A percentile compares a stretch with the other conserved stretches of the same genome.
These are phyloP conservation scores for Geotrichum klebahnii DNA, from an alignment of 1,139 yeast species.

Conservation along the genomic window DNA sequence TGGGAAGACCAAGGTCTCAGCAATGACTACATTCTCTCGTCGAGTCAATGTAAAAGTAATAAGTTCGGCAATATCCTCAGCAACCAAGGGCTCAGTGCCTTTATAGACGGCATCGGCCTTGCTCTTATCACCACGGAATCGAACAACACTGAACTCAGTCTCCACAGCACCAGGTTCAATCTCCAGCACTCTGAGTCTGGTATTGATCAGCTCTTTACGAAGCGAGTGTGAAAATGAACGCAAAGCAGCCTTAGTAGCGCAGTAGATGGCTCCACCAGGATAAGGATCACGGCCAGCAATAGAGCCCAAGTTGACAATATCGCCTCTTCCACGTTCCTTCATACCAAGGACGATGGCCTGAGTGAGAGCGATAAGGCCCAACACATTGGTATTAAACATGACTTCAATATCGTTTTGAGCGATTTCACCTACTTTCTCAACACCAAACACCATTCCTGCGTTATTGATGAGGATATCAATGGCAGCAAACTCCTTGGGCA, in stretches of 20 bases:
- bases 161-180: constrained; percentile 87
- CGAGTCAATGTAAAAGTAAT: constrained; percentile 67
- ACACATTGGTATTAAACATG: constrained; percentile 69
- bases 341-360: constrained; percentile 51
- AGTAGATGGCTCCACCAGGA: constrained; percentile 80
- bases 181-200: constrained; percentile 73
- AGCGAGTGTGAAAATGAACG: constrained; percentile 70
- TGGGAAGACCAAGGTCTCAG: constrained; percentile 73
- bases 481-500: constrained; percentile 41
- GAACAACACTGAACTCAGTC: constrained; percentile 75
- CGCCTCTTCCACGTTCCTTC: constrained; percentile 60
- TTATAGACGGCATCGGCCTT: constrained; percentile 70
- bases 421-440: constrained; percentile 59
- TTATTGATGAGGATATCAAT: constrained; percentile 63
- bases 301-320: constrained; percentile 77
- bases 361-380: constrained; percentile 67
- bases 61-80: constrained; percentile 77
- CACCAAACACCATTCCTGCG: constrained; percentile 78
- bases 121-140: constrained; percentile 66
- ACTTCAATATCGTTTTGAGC: constrained; percentile 52
- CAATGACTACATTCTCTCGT: constrained; percentile 69
- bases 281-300: constrained; percentile 86
- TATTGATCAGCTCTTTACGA: constrained; percentile 71
- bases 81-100: constrained; percentile 67
- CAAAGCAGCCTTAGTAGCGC: constrained; percentile 84